phyloP scores from a whole-genome alignment of 1,284 basidiomycete genomes.

The Sanghuangporus sanghuang region DNA sequence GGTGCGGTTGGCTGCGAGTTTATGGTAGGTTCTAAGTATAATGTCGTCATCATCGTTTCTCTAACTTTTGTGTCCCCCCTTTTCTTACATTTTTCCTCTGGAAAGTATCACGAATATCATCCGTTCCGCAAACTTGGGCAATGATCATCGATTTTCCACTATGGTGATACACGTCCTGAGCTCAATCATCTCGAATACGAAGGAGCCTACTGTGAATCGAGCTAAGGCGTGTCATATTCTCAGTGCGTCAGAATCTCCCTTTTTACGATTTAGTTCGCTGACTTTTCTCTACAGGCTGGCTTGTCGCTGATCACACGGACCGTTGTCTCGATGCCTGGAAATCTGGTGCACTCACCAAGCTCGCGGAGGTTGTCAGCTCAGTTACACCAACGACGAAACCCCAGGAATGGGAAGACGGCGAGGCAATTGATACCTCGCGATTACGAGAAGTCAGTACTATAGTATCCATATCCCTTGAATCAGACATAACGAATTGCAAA shows the following conservation, averaged over 20 bases:
- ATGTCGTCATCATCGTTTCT: background rate
- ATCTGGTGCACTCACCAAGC: slow-evolving; percentile 49
- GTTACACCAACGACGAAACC: slow-evolving; percentile 44
- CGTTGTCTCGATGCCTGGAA: slow-evolving; percentile 63
- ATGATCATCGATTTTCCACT: slow-evolving; percentile 19
- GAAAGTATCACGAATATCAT: slow-evolving; percentile 53
- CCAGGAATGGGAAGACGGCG: slow-evolving; percentile 50
- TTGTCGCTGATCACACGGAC: slow-evolving; percentile 65
- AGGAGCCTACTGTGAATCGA: slow-evolving; percentile 37
- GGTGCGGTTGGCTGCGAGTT: slow-evolving; percentile 60
- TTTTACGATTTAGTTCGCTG: background rate
- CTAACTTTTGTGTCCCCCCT: background rate
- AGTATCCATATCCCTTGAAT: background rate
- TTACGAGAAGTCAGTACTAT: slow-evolving; percentile 58
- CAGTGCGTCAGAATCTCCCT: slow-evolving; percentile 36
- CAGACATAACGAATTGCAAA: background rate
- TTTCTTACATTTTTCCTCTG: background rate
- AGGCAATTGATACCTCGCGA: slow-evolving; percentile 51
- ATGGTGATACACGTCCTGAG: slow-evolving; percentile 62
- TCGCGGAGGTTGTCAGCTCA: slow-evolving; percentile 43
- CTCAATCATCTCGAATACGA: slow-evolving; percentile 42
- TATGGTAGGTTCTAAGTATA: slow-evolving; percentile 42
- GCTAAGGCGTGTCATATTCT: slow-evolving; percentile 69
- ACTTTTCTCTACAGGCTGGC: slow-evolving; percentile 44
- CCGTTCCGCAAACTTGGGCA: slow-evolving; percentile 35